Conservation (phyloP, 2,329 filamentous ascomycete species). For the Aspergillus proliferans region DNA sequence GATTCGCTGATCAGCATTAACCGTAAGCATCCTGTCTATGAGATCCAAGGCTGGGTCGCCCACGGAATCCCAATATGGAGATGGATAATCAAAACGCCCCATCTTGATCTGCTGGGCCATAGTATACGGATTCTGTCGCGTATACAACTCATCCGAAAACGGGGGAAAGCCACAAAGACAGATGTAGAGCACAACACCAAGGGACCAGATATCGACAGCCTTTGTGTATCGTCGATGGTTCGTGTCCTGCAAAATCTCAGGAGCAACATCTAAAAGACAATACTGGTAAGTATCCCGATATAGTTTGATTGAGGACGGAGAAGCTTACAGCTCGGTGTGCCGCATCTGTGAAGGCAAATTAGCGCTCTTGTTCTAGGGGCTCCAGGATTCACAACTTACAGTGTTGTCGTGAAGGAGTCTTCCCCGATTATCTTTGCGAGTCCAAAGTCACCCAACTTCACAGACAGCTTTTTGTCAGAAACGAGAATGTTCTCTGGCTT, state of each 20-base stretch:
- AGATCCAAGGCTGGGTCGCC: conserved; percentile 83
- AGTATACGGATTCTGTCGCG: conserved; percentile 73
- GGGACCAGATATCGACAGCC: conserved; percentile 92
- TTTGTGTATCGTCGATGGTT: conserved; percentile 84
- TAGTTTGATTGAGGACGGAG: background rate
- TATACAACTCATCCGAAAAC: conserved; percentile 89
- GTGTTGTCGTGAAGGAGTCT: conserved; percentile 92
- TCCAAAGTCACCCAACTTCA: conserved; percentile 94
- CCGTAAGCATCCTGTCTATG: conserved; percentile 90
- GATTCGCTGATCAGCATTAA: conserved; percentile 75
- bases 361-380: conserved; percentile 10
- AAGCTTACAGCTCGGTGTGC: conserved; percentile 75
- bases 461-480: conserved; percentile 72
- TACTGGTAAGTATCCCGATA: conserved; percentile 1
- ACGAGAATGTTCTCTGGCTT: conserved; percentile 95
- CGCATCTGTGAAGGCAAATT: conserved; percentile 49
- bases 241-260: conserved; percentile 81
- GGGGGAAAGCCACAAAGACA: conserved; percentile 95
- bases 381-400: conserved; percentile 47
- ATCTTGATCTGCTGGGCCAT: conserved; percentile 84
- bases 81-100: conserved; percentile 88
- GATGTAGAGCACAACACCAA: conserved; percentile 97
- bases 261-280: conserved; percentile 64
- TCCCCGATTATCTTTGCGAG: conserved; percentile 98
- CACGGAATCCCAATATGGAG: conserved; percentile 89